phyloP scores from a whole-genome alignment of 192 early-diverging fungal species.

The Linnemannia exigua region DNA sequence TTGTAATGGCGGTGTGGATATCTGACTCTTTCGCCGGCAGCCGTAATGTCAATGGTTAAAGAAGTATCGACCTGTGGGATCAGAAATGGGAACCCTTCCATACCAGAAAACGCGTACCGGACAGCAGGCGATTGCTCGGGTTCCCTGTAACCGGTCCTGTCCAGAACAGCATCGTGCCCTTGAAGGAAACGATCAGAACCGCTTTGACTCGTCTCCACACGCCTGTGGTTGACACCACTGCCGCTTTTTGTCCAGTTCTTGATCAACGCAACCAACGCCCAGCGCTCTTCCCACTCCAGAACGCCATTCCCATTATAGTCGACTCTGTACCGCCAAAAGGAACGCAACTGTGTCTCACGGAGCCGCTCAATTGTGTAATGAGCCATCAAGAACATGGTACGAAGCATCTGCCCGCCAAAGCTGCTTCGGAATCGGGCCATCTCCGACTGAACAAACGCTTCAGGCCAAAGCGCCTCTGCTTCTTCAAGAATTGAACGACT shows the following conservation, averaged over 20 bases:
- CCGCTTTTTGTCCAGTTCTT: constrained; percentile 23
- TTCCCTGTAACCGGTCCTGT: not conserved
- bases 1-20: constrained; percentile 14
- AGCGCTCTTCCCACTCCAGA: constrained; percentile 45
- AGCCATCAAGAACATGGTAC: constrained; percentile 53
- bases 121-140: constrained; percentile 22
- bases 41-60: not conserved
- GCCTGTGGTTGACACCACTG: not conserved
- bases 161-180: not conserved
- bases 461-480: constrained; percentile 39
- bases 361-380: constrained; percentile 58
- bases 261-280: constrained; percentile 20
- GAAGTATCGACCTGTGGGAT: constrained; percentile 15
- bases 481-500: constrained; percentile 50
- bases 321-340: constrained; percentile 40
- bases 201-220: not conserved
- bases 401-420: constrained; percentile 30
- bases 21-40: too few relatives aligned
- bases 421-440: constrained; percentile 54
- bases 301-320: constrained; percentile 43
- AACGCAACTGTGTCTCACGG: constrained; percentile 53
- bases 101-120: constrained; percentile 23
- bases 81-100: constrained; percentile 55
- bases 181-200: constrained; percentile 13
- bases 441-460: constrained; percentile 29